A percentile compares a stretch with the other conserved stretches of the same genome.
Evolutionary conservation across 345 rosid species (phyloP).

Genomic region (Hirschfeldia incana): DNA sequence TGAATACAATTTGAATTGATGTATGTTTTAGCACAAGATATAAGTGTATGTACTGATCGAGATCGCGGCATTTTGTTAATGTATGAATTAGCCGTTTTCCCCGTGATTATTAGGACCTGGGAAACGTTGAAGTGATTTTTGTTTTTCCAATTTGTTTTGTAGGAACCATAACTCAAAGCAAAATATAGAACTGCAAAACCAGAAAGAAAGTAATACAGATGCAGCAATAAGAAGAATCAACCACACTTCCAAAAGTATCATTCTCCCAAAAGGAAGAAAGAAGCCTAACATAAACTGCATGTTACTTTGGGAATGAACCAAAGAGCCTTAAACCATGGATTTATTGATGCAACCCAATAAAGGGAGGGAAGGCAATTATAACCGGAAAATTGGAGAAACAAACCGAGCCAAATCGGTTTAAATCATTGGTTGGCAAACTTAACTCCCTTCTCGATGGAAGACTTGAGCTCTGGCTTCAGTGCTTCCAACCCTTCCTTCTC

Average conservation of each 20-base stretch:
- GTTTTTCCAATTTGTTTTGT: not conserved
- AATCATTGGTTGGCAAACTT: not conserved
- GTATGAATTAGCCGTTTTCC: too few relatives aligned
- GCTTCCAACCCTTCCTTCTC: not conserved
- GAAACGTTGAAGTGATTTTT: too few relatives aligned
- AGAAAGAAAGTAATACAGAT: not conserved
- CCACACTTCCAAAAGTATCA: not conserved
- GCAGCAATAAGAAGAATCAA: not conserved
- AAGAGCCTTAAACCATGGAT: constrained; percentile 8
- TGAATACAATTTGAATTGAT: too few relatives aligned
- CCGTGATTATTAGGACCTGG: too few relatives aligned
- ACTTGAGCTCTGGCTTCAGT: not conserved
- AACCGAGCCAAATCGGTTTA: constrained; percentile 24
- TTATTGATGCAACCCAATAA: constrained; percentile 16
- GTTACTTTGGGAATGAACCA: not conserved
- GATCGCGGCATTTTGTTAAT: too few relatives aligned
- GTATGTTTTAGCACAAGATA: too few relatives aligned
- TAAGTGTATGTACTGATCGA: too few relatives aligned
- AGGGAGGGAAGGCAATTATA: not conserved
- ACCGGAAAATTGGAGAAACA: constrained; percentile 26
- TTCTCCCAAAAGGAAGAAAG: not conserved
- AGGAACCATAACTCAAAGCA: not conserved
- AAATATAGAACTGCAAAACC: not conserved
- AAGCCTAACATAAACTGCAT: not conserved
- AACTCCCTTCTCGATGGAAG: not conserved